phyloP scores from a whole-genome alignment of 176 grass and related monocot species.

The Dendrocalamus sinicus region DNA sequence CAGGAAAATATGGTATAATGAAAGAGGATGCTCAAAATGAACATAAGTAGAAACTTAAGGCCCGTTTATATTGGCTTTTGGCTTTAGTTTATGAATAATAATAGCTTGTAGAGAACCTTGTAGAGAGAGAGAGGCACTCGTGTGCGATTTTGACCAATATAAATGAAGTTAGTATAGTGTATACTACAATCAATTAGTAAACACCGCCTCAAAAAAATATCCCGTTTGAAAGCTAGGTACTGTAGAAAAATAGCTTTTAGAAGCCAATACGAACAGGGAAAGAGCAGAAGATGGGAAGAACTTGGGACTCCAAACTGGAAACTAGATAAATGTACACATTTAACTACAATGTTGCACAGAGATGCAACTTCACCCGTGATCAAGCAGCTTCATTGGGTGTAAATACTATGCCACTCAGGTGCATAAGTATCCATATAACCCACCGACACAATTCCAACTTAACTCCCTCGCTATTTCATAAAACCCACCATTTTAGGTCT shows the following conservation, averaged over 20 bases:
- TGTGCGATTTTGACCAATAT: no score
- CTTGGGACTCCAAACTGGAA: constrained; percentile 1
- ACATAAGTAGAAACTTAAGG: background rate
- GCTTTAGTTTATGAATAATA: no score
- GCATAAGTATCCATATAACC: background rate
- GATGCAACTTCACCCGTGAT: constrained; percentile 2
- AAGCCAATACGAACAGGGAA: background rate
- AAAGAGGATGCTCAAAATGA: background rate
- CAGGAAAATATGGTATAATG: background rate
- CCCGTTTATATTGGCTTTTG: no score
- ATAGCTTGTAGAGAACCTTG: no score
- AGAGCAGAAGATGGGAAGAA: background rate
- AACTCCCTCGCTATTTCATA: background rate
- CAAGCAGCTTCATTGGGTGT: background rate
- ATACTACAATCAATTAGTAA: no score
- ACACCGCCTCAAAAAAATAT: no score
- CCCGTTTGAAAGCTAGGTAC: no score
- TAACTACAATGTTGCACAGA: background rate
- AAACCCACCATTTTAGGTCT: background rate
- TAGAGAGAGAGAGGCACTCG: no score
- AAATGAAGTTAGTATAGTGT: no score
- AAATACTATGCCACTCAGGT: background rate
- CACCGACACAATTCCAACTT: background rate
- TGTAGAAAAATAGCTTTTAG: no score
- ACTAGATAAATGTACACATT: background rate